Evolutionary conservation across 768 basidiomycete species (phyloP).

Genomic region (Omphalotus guepiniiformis): DNA sequence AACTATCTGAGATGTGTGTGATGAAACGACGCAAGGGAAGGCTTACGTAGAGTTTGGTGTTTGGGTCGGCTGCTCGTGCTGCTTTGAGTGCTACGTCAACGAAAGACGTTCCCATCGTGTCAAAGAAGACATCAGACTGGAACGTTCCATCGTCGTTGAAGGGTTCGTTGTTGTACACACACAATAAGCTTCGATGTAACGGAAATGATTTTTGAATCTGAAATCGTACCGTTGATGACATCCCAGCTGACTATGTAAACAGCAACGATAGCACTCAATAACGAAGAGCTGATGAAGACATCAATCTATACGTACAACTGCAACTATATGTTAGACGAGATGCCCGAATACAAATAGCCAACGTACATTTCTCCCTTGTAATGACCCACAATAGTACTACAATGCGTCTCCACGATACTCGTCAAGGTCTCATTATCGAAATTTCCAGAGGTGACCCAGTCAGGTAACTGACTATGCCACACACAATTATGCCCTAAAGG

Average conservation of each 20-base stretch:
- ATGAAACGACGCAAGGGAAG: background rate
- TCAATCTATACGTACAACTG: constrained; percentile 5
- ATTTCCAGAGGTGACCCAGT: constrained; percentile 41
- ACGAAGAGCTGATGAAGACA: background rate
- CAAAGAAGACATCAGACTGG: constrained; percentile 39
- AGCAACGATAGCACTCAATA: background rate
- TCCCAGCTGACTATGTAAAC: constrained; percentile 28
- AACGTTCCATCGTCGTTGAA: constrained; percentile 49
- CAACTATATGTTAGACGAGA: background rate
- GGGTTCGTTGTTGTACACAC: constrained; percentile 23
- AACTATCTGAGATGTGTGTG: background rate
- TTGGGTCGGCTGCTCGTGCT: constrained; percentile 40
- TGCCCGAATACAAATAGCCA: background rate
- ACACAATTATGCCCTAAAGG: constrained; percentile 40
- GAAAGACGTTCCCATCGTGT: constrained; percentile 32
- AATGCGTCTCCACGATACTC: constrained; percentile 44
- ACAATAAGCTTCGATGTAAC: background rate
- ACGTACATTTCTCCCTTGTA: constrained; percentile 50
- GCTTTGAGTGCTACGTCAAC: constrained; percentile 39
- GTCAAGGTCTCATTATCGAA: constrained; percentile 39
- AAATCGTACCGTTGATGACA: constrained; percentile 31
- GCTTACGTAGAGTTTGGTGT: constrained; percentile 41
- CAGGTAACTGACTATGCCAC: constrained; percentile 50
- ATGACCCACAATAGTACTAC: constrained; percentile 44
- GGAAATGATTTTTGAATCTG: background rate